A percentile compares a stretch with the other conserved stretches of the same genome.
Conservation (phyloP, 768 basidiomycete genomes). For the Dentipellis sp. region DNA sequence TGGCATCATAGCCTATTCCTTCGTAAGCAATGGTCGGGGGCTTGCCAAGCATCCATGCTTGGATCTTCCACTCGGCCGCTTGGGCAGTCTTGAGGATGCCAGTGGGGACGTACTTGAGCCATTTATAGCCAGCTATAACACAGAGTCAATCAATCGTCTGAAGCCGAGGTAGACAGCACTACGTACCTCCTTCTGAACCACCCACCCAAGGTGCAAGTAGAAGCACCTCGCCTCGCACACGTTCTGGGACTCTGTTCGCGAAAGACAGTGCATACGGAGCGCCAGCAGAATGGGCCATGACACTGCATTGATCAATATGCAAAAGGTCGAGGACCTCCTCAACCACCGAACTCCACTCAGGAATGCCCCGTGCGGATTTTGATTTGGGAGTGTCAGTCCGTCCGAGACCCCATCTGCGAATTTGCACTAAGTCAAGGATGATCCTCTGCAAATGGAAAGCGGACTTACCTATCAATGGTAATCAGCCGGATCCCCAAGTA, state of each 20-base stretch:
- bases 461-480: constrained; percentile 78
- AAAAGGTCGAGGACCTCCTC: constrained; percentile 84
- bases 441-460: neutral
- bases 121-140: constrained; percentile 72
- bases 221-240: constrained; percentile 78
- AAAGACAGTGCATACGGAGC: constrained; percentile 91
- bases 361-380: constrained; percentile 66
- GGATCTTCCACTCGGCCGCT: constrained; percentile 94
- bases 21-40: constrained; percentile 78
- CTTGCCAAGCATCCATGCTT: constrained; percentile 96
- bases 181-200: constrained; percentile 79
- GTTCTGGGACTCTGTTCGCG: constrained; percentile 62
- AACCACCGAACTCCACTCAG: constrained; percentile 86
- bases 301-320: constrained; percentile 67
- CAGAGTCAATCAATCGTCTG: constrained; percentile 3
- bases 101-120: constrained; percentile 94
- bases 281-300: constrained; percentile 95
- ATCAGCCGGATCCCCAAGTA: constrained; percentile 81
- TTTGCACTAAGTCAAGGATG: neutral
- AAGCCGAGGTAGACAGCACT: constrained; percentile 1
- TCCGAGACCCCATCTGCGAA: constrained; percentile 81
- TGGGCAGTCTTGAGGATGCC: constrained; percentile 91
- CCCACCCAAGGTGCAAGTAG: constrained; percentile 95
- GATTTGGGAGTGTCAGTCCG: constrained; percentile 63
- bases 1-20: constrained; percentile 72